Evolutionary conservation across 306 rosid species (phyloP).

Genomic region (Citrullus mucosospermus): DNA sequence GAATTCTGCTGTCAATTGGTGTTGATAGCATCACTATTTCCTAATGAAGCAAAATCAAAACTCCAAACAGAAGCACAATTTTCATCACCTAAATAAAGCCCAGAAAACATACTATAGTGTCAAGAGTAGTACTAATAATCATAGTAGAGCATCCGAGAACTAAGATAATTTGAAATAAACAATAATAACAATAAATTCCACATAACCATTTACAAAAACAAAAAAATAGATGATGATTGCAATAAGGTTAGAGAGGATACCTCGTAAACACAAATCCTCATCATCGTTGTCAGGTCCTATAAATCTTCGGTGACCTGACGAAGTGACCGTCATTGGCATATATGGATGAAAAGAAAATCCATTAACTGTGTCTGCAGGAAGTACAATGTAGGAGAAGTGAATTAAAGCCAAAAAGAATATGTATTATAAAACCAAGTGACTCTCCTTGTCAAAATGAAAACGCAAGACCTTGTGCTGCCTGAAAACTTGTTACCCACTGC

Average conservation of each 20-base stretch:
- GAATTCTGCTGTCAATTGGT: not conserved
- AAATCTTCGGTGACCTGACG: conserved; percentile 92
- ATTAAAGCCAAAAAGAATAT: not conserved
- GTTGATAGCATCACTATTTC: conserved; percentile 14
- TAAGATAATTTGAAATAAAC: not conserved
- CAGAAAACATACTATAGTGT: not conserved
- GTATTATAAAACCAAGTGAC: not conserved
- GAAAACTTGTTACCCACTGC: conserved; percentile 81
- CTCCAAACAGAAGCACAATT: conserved; percentile 86
- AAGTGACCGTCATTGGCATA: conserved; percentile 66
- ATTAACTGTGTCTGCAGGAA: conserved; percentile 61
- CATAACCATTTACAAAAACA: not conserved
- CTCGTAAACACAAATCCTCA: conserved; percentile 44
- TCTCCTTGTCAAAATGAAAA: not conserved
- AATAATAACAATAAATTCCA: not conserved
- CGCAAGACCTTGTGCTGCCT: conserved; percentile 68
- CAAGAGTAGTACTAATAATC: not conserved
- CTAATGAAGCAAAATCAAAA: conserved; percentile 40
- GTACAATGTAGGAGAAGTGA: conserved; percentile 9
- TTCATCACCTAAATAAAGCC: conserved; percentile 45
- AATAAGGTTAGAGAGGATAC: conserved; percentile 31
- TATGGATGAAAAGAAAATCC: conserved; percentile 90
- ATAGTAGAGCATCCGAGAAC: not conserved
- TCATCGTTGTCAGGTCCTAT: conserved; percentile 44
- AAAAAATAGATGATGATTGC: not conserved